Evolutionary conservation across 2,329 filamentous ascomycete genomes (phyloP).

Genomic region (Pezicula carpinea): DNA sequence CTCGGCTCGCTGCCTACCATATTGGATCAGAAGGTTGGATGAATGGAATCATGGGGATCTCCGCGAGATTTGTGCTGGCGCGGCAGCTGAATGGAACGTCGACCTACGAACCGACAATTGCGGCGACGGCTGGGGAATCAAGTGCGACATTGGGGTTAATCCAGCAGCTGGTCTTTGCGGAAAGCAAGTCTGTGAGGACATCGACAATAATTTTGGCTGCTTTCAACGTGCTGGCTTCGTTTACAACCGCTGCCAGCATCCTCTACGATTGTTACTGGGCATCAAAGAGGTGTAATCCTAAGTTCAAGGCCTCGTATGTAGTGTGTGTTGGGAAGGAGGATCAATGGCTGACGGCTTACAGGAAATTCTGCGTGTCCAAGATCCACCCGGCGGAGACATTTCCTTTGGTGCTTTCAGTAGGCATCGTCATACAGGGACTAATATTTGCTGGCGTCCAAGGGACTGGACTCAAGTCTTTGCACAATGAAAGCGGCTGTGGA

Average conservation of each 20-base stretch:
- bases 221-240: slow-evolving; percentile 56
- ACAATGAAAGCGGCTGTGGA: slow-evolving; percentile 46
- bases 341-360: slow-evolving; percentile 19
- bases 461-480: slow-evolving; percentile 46
- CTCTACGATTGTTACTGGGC: slow-evolving; percentile 43
- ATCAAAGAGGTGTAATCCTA: slow-evolving; percentile 28
- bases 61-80: slow-evolving; percentile 20
- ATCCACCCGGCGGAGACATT: slow-evolving; percentile 32
- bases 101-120: slow-evolving; percentile 1
- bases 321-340: slow-evolving; percentile 29
- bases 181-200: slow-evolving; percentile 51
- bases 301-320: slow-evolving; percentile 37
- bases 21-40: slow-evolving; percentile 10
- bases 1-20: slow-evolving; percentile 25
- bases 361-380: slow-evolving; percentile 27
- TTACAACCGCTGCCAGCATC: slow-evolving; percentile 51
- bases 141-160: slow-evolving; percentile 20
- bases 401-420: slow-evolving; percentile 54
- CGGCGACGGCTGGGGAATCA: neutral
- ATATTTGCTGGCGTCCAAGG: slow-evolving; percentile 54
- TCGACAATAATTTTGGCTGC: slow-evolving; percentile 56
- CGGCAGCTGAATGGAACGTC: slow-evolving; percentile 12
- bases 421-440: slow-evolving; percentile 53
- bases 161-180: slow-evolving; percentile 26
- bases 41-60: slow-evolving; percentile 12